A percentile compares a stretch with the other conserved stretches of the same genome.
Conservation (phyloP, 352 stramenopile species). For the Thraustochytrium striatum region DNA sequence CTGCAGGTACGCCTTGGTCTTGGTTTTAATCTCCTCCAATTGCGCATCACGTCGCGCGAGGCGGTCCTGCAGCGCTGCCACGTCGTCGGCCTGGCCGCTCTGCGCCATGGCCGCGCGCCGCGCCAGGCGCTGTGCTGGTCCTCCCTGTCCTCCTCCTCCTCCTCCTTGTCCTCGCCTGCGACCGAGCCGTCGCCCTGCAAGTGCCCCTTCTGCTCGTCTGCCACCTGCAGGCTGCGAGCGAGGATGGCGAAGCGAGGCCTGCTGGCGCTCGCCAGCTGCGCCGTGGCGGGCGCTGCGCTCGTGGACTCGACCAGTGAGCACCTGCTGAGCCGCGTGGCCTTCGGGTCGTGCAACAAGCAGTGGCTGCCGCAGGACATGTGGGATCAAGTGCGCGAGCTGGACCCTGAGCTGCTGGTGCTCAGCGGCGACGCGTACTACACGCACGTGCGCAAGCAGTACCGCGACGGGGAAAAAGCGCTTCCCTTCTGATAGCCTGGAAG, state of each 20-base stretch:
- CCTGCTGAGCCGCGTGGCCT: conserved; percentile 12
- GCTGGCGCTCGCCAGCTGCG: not conserved
- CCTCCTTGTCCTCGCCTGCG: too few relatives aligned
- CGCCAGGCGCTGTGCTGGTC: too few relatives aligned
- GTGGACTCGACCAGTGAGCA: too few relatives aligned
- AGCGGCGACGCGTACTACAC: conserved; percentile 21
- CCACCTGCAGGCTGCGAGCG: too few relatives aligned
- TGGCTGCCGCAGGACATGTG: conserved; percentile 37
- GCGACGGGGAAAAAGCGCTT: not conserved
- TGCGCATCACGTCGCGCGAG: too few relatives aligned
- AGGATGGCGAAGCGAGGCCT: not conserved
- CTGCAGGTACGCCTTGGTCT: conserved; percentile 30
- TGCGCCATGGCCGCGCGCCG: not conserved
- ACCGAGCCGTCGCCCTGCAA: not conserved
- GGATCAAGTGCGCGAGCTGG: not conserved
- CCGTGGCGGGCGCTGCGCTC: not conserved
- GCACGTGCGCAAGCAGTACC: conserved; percentile 30
- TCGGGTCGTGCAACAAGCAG: conserved; percentile 42
- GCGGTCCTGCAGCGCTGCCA: not conserved
- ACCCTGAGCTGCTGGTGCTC: conserved; percentile 11
- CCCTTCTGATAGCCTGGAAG: not conserved
- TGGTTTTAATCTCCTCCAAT: conserved; percentile 37
- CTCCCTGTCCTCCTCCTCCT: not conserved
- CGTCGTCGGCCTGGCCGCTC: not conserved
- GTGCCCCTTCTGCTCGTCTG: not conserved